A percentile compares a stretch with the other conserved stretches of the same genome.
Conservation (phyloP, 1,139 yeast species). For the Yamadazyma membranifaciens region DNA sequence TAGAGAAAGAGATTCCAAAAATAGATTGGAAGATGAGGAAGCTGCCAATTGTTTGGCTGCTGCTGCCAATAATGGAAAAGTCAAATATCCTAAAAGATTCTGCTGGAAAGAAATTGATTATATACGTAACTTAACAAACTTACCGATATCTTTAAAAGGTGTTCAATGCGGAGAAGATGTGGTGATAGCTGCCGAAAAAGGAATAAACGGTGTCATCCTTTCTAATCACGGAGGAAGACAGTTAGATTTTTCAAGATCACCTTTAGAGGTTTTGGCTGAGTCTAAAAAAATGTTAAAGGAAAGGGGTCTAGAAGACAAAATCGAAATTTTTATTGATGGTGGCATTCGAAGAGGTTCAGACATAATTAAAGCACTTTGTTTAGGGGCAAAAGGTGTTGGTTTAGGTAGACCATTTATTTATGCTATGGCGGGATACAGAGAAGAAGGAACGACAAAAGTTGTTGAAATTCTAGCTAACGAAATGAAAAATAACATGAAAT, state of each 20-base stretch:
- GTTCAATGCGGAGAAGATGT: constrained; percentile 52
- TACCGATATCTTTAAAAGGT: constrained; percentile 47
- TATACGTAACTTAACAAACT: constrained; percentile 18
- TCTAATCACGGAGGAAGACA: constrained; percentile 59
- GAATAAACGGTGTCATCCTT: constrained; percentile 46
- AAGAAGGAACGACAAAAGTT: constrained; percentile 16
- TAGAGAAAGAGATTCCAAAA: constrained; percentile 24
- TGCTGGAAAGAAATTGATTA: constrained; percentile 19
- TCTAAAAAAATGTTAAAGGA: constrained; percentile 36
- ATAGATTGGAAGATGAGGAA: constrained; percentile 12
- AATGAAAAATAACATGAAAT: constrained; percentile 9
- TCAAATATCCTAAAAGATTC: constrained; percentile 11
- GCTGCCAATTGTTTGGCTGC: constrained; percentile 10
- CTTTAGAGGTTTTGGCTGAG: constrained; percentile 48
- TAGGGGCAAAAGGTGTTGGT: constrained; percentile 53
- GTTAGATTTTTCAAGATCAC: constrained; percentile 46
- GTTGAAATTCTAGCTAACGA: constrained; percentile 6
- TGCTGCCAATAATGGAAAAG: constrained; percentile 7
- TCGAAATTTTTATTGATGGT: constrained; percentile 47
- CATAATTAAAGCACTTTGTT: constrained; percentile 45
- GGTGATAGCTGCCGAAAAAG: constrained; percentile 40
- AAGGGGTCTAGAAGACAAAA: constrained; percentile 23
- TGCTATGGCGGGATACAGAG: constrained; percentile 23
- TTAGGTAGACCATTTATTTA: constrained; percentile 27
- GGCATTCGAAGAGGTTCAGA: constrained; percentile 51